Evolutionary conservation across 164 flowering plant species (phyloP), one percentile per base, ranked within the genome.

Genomic region (Vitis riparia): DNA sequence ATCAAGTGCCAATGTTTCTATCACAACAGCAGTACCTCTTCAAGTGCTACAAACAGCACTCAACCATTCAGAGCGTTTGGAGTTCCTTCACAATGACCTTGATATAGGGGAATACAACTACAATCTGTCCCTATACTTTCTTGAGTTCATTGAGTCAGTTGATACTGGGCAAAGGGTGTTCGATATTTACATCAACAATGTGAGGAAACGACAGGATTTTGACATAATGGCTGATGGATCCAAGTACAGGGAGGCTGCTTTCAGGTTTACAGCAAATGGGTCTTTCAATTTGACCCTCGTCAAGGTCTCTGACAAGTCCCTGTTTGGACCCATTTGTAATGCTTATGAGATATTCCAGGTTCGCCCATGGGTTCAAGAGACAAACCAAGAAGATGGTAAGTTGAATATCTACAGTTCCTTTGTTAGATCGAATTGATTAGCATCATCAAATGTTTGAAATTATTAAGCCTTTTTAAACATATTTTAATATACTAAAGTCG

Each of bases 281-380:
- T 59, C 61, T 71, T 81, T 89, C 14, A 85, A 86, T 73, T 66
- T 89, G 75, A 78, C 85, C 48, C 63, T 89, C 66, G 61, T 76
- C 32, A 84, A 82, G 79, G 78, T 57, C 16, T 37, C 75, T 48
- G 69, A 71, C 74, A 74, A 66, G 47, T 72, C 69, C 9, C 72
- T 16, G 6, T 81, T 78, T 23, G 93, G 91, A 53, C 93, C 93
- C 59, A 75, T 86, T 53, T 82, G 80, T 68, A 89, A 76, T 83
- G 93, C 86, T 49, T 86, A 82, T 73, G 93, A 89, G 81, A 75
- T 89, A 60, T 69, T 86, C 8, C 82, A 77, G 72, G 75, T 82
- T 51, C 78, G 14, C 10, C 68, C 72, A 48, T 47, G 64, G 78
- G 69, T 56, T 62, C 68, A 72, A 59, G 87, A 66, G 62, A 82